These are phyloP conservation scores for Coemansia nantahalensis DNA, from an alignment of 192 early-diverging fungal species.

Conservation along the genomic window DNA sequence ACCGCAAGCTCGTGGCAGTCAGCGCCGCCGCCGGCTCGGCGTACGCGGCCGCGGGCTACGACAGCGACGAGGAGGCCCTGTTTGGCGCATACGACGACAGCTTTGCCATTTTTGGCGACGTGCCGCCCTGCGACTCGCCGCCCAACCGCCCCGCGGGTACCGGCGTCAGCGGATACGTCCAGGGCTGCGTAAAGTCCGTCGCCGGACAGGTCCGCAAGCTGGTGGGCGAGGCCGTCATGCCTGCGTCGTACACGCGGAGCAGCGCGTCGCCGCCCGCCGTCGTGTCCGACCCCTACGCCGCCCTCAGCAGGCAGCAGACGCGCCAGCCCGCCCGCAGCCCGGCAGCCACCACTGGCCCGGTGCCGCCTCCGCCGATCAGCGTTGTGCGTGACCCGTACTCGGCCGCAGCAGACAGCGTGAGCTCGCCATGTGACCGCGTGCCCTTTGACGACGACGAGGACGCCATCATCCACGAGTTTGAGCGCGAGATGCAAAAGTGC, in stretches of 20 bases:
- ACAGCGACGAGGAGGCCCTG: slow-evolving; percentile 32
- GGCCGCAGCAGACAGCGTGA: slow-evolving; percentile 1
- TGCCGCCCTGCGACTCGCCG: background rate
- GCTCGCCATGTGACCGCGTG: slow-evolving; percentile 22
- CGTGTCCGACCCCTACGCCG: slow-evolving; percentile 41
- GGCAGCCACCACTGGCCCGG: background rate
- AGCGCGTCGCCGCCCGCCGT: slow-evolving; percentile 8
- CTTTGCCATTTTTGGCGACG: slow-evolving; percentile 13
- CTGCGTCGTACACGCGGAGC: slow-evolving; percentile 13
- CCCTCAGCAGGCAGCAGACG: background rate
- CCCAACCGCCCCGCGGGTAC: background rate
- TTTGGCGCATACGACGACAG: slow-evolving; percentile 19
- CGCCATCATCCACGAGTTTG: slow-evolving; percentile 52
- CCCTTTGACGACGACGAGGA: slow-evolving; percentile 54
- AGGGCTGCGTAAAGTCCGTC: slow-evolving; percentile 44
- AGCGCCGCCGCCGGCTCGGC: slow-evolving; percentile 6
- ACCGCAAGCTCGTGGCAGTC: slow-evolving; percentile 29
- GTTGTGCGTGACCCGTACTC: slow-evolving; percentile 48
- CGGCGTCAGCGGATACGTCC: slow-evolving; percentile 35
- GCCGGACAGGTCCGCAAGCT: slow-evolving; percentile 49
- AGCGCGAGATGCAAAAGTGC: slow-evolving; percentile 53
- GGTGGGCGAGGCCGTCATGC: slow-evolving; percentile 35
- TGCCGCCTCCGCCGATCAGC: background rate
- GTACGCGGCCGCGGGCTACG: slow-evolving; percentile 7
- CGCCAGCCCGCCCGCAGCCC: too few relatives aligned